phyloP scores from a whole-genome alignment of 129 eudicot genomes.

The Heracleum sosnowskyi region DNA sequence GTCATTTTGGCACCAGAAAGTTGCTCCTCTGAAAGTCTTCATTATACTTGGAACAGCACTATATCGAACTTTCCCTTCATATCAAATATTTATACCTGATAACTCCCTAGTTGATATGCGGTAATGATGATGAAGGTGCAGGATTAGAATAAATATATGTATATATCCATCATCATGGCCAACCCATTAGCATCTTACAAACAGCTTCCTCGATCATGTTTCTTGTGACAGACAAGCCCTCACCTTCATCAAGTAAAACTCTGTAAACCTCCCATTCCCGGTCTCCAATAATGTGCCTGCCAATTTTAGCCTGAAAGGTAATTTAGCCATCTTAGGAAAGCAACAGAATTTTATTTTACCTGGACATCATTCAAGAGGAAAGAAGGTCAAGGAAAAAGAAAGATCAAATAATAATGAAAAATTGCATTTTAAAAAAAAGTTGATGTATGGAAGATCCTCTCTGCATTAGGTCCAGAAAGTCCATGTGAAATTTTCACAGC shows the following conservation, averaged over 20 bases:
- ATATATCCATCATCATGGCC: conserved; percentile 24
- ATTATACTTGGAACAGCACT: not conserved
- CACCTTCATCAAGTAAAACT: conserved; percentile 68
- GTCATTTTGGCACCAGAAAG: conserved; percentile 10
- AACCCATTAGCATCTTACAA: conserved; percentile 65
- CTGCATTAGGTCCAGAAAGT: not conserved
- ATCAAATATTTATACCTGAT: conserved; percentile 1
- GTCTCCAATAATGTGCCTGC: conserved; percentile 58
- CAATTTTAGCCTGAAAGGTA: conserved; percentile 59
- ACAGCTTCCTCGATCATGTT: conserved; percentile 58
- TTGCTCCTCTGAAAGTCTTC: not conserved
- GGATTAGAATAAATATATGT: not conserved
- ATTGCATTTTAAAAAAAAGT: not conserved
- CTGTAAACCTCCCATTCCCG: conserved; percentile 85
- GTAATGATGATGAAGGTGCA: conserved; percentile 4
- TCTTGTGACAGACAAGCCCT: conserved; percentile 29
- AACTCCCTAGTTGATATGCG: not conserved
- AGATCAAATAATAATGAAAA: not conserved
- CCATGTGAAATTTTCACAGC: not conserved
- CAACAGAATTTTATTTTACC: not conserved
- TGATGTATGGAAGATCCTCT: not conserved
- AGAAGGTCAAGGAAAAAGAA: not conserved
- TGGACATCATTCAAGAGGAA: not conserved
- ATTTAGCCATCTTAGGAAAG: conserved; percentile 1
- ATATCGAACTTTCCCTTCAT: not conserved